Base-by-base conservation (phyloP, 2,329 filamentous ascomycete species). In the Claviceps sp. region DNA sequence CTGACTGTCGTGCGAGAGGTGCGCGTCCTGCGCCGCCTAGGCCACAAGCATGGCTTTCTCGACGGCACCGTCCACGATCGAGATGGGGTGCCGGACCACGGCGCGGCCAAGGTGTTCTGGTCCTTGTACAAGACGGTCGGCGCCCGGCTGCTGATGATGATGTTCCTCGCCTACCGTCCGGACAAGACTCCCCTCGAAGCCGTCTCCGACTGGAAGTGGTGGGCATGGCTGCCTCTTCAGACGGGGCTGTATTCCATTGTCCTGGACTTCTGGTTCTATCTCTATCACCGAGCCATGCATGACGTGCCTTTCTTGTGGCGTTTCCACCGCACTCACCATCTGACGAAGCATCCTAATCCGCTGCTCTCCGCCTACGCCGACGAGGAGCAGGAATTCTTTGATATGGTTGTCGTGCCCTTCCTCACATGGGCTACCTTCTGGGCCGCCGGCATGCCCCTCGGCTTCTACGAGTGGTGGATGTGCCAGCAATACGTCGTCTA, bases 381-480 rank as follows among this genome's bases (percentile, higher is more conserved):
- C 49, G 51, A 58, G 11, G 69, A 69, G 53, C 70, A 72, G 53
- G 69, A 71, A 47, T 58, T 71, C 13, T 64, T 70, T 51, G 69
- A 72, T 47, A 69, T 71, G 40, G 64, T 62, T 9, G 66, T 63
- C 18, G 63, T 72, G 9, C 70, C 70, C 0, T 55, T 71, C 6
- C 57, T 70, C 44, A 65, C 69, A 2, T 72, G 64, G 53, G 59
- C 60, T 37, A 65, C 58, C 4, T 54, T 71, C 22, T 63, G 61
- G 42, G 11, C 48, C 14, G 13, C 59, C 50, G 68, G 69, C 4
- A 45, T 72, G 8, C 69, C 70, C 0, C 68, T 72, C 65, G 69
- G 67, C 8, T 73, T 73, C 56, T 72, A 72, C 50, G 69, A 72
- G 46, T 72, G 68, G 65, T 72, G 70, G 69, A 57, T 72, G 30